phyloP scores from a whole-genome alignment of 352 stramenopile species.

The Blastocystis sp. region DNA sequence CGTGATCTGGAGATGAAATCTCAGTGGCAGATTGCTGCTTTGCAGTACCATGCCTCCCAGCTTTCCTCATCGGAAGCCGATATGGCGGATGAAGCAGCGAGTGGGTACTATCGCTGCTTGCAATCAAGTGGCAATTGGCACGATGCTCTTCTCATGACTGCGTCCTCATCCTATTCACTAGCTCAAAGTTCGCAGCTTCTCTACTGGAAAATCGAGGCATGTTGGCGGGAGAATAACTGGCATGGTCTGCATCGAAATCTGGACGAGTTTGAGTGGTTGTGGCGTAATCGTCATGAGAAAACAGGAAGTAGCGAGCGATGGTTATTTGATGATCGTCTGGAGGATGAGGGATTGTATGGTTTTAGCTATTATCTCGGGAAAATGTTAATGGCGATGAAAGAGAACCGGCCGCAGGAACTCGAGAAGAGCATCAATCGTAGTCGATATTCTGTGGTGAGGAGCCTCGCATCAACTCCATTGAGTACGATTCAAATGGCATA shows the following conservation, averaged over 20 bases:
- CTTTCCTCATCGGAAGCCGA: not conserved
- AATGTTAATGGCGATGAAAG: not conserved
- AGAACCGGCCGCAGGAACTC: not conserved
- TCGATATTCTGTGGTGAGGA: not conserved
- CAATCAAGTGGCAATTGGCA: not conserved
- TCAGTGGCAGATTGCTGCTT: not conserved
- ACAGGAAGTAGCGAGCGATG: not conserved
- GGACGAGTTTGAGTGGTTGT: conserved; percentile 14
- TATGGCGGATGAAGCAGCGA: not conserved
- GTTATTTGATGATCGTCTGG: not conserved
- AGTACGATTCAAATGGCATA: not conserved
- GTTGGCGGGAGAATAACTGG: not conserved
- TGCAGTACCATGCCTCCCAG: not conserved
- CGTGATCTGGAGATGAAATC: conserved; percentile 34
- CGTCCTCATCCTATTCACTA: not conserved
- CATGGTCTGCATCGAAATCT: not conserved
- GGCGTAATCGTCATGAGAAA: not conserved
- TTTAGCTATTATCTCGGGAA: conserved; percentile 46
- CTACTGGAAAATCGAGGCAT: conserved; percentile 41
- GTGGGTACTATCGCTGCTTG: conserved; percentile 32
- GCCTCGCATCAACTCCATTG: not conserved
- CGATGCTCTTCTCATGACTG: not conserved
- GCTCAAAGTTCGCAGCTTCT: not conserved
- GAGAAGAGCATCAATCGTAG: not conserved
- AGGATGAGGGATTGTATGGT: not conserved